phyloP scores from a whole-genome alignment of 2,329 filamentous ascomycete species.

The Canariomyces notabilis region DNA sequence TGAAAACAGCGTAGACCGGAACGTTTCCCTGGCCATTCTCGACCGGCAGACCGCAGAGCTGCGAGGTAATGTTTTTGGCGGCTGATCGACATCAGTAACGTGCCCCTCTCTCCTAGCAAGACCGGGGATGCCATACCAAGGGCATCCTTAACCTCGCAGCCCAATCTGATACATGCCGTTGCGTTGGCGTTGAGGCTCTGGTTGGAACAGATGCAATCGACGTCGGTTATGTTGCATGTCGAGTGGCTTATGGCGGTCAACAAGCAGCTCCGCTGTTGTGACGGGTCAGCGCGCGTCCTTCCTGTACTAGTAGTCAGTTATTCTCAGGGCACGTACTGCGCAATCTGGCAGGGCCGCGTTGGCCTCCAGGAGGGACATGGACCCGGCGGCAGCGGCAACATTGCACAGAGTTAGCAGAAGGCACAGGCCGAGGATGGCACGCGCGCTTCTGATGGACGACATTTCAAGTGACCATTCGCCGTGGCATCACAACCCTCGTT shows the following conservation, averaged over 20 bases:
- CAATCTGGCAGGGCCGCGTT: slow-evolving; percentile 6
- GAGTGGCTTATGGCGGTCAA: neutral
- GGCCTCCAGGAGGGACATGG: slow-evolving; percentile 9
- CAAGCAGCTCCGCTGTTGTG: slow-evolving; percentile 2
- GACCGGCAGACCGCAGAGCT: slow-evolving; percentile 10
- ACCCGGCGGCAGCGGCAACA: slow-evolving; percentile 2
- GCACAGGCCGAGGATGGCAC: slow-evolving; percentile 17
- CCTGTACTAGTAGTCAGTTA: too few relatives aligned
- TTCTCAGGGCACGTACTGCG: slow-evolving; percentile 17
- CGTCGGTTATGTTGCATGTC: slow-evolving; percentile 9
- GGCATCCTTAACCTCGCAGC: slow-evolving; percentile 15
- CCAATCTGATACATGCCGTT: slow-evolving; percentile 8
- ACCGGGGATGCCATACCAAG: slow-evolving; percentile 10
- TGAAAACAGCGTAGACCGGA: slow-evolving; percentile 17
- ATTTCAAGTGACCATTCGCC: slow-evolving; percentile 16
- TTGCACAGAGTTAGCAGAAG: slow-evolving; percentile 9
- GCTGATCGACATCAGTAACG: slow-evolving; percentile 9
- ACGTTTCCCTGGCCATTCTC: slow-evolving; percentile 11
- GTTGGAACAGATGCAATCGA: slow-evolving; percentile 30
- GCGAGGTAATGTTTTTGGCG: slow-evolving; percentile 15
- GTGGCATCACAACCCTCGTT: slow-evolving; percentile 3
- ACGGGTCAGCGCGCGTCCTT: neutral
- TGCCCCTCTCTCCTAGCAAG: neutral
- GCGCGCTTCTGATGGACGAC: slow-evolving; percentile 7
- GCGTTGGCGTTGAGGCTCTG: slow-evolving; percentile 27